phyloP scores from a whole-genome alignment of 2,329 filamentous ascomycete genomes.

The Exserohilum turcica region DNA sequence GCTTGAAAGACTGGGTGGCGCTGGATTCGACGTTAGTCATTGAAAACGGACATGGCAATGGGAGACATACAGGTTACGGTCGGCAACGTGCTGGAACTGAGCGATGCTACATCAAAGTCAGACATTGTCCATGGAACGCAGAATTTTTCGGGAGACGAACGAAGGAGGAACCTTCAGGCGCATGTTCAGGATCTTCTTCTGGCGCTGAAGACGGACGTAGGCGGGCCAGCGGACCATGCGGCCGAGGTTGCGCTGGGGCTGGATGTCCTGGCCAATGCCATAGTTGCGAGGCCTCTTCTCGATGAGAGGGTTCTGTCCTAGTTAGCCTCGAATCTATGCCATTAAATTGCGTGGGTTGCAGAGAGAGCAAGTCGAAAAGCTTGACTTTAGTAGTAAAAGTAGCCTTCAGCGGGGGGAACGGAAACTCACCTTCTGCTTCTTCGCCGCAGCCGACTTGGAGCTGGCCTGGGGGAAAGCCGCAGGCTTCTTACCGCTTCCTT shows the following conservation, averaged over 20 bases:
- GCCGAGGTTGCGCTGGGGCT: constrained; percentile 70
- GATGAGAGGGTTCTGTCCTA: constrained; percentile 88
- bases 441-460: constrained; percentile 74
- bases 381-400: constrained; percentile 8
- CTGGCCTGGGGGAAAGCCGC: constrained; percentile 66
- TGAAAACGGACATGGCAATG: neutral
- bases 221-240: constrained; percentile 81
- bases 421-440: constrained; percentile 89
- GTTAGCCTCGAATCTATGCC: constrained; percentile 22
- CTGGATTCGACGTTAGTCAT: neutral
- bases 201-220: constrained; percentile 96
- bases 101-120: constrained; percentile 60
- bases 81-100: constrained; percentile 94
- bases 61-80: constrained; percentile 51
- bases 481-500: constrained; percentile 92
- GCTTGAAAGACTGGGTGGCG: constrained; percentile 96
- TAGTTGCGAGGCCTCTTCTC: constrained; percentile 98
- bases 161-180: constrained; percentile 98
- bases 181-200: constrained; percentile 94
- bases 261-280: constrained; percentile 96
- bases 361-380: neutral
- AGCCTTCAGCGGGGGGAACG: neutral
- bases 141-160: constrained; percentile 10
- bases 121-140: neutral
- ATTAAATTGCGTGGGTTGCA: neutral